Evolutionary conservation across 2,329 filamentous ascomycete genomes (phyloP), one percentile per base, ranked within the genome.

Genomic region (Ceratocystiopsis sp.): DNA sequence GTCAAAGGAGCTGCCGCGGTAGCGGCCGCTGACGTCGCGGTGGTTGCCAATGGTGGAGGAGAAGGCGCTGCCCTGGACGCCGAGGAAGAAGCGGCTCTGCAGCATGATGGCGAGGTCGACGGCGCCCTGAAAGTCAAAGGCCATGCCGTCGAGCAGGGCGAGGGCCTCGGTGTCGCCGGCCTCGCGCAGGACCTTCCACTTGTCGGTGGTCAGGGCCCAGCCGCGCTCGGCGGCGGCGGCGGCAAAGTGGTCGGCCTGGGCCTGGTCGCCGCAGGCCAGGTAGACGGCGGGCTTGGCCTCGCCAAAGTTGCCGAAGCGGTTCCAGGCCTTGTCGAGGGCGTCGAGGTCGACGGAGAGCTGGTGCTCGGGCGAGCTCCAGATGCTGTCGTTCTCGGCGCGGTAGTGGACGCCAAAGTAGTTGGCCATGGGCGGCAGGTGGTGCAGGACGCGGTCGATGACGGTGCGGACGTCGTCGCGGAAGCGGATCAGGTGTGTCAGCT

Each of bases 381-480:
- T 60, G 42, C 52, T 60, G 49, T 61, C 59, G 11, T 53, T 55
- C 41, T 61, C 59, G 37, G 53, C 55, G 40, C 59, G 52, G 51
- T 58, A 61, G 51, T 61, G 59, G 2, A 61, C 56, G 37, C 57
- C 57, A 21, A 57, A 57, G 45, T 52, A 60, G 15, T 54, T 52
- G 38, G 33, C 43, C 2, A 18, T 13, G 17, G 34, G n/a, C 6
- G 52, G 41, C 12, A 59, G 50, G 6, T 48, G 51, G 10, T 34
- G 29, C n/a, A 54, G 21, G 5, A 61, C 41, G 25, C 46, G 42
- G 35, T 51, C 39, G 4, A 56, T 46, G 19, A 59, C 46, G n/a
- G 38, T 43, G 18, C 57, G 51, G 5, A 54, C 51, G 9, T 48
- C 49, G 12, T 54, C 50, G 29, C 47, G 53, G 48, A 59, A 60